A percentile compares a stretch with the other conserved stretches of the same genome.
These are phyloP conservation scores for Apiotrichum mycotoxinovorans DNA, from an alignment of 1,284 basidiomycete species.

Conservation along the genomic window DNA sequence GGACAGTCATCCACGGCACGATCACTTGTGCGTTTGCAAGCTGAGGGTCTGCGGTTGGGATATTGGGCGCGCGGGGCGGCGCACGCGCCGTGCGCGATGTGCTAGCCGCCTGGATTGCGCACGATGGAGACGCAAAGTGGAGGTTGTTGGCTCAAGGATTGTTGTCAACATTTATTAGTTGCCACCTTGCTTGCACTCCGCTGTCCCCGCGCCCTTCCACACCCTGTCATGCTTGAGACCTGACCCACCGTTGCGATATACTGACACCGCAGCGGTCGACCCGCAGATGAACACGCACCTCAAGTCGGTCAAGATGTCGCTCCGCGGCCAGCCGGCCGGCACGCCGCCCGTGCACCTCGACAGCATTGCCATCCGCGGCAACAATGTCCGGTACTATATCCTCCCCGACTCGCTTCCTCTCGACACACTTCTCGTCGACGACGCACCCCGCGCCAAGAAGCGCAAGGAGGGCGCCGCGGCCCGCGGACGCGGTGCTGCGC, in stretches of 20 bases:
- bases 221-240: neutral
- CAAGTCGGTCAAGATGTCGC: slow-evolving; percentile 94
- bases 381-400: slow-evolving; percentile 81
- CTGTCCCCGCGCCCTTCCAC: neutral
- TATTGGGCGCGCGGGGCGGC: neutral
- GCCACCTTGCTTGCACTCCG: neutral
- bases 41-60: neutral
- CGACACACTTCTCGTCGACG: slow-evolving; percentile 94
- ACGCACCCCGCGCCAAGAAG: slow-evolving; percentile 93
- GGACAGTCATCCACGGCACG: slow-evolving; percentile 90
- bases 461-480: slow-evolving; percentile 50
- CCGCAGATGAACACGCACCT: slow-evolving; percentile 98
- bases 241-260: too few relatives aligned
- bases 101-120: neutral
- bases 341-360: slow-evolving; percentile 60
- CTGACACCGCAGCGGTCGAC: slow-evolving; percentile 66
- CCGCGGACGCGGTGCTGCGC: slow-evolving; percentile 33
- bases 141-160: neutral
- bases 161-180: neutral
- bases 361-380: slow-evolving; percentile 83
- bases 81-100: too few relatives aligned
- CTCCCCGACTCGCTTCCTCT: slow-evolving; percentile 93
- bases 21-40: slow-evolving; percentile 72
- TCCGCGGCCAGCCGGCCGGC: slow-evolving; percentile 64
- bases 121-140: neutral